A percentile compares a stretch with the other conserved stretches of the same genome.
Evolutionary conservation across 441 rosid genomes (phyloP).

Genomic region (Erodium texanum): DNA sequence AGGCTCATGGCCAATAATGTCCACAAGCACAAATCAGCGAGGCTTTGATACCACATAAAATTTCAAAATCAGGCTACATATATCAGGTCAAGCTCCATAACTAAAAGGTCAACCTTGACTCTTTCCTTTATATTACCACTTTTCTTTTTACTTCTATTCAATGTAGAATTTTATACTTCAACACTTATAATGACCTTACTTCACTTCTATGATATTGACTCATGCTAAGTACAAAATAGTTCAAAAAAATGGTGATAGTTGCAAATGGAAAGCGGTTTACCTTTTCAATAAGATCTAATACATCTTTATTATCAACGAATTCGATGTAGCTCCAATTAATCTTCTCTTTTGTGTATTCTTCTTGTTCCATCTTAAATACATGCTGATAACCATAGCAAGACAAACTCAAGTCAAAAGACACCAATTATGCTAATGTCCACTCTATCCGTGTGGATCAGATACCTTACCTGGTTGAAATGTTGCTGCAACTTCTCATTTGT

Average conservation of each 20-base stretch:
- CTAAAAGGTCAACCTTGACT: no score
- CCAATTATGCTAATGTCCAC: slow-evolving; percentile 8
- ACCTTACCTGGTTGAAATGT: slow-evolving; percentile 87
- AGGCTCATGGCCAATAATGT: no score
- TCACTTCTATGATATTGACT: background rate
- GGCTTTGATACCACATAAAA: no score
- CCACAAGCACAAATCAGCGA: no score
- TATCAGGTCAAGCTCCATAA: no score
- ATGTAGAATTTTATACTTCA: background rate
- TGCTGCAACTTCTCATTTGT: slow-evolving; percentile 99
- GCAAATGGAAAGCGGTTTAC: slow-evolving; percentile 25
- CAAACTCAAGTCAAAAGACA: slow-evolving; percentile 17
- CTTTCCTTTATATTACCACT: no score
- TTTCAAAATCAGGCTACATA: no score
- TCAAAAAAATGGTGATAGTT: background rate
- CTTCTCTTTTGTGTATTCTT: slow-evolving; percentile 90
- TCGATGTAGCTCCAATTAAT: slow-evolving; percentile 98
- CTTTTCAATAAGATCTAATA: slow-evolving; percentile 92
- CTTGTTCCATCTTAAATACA: slow-evolving; percentile 99
- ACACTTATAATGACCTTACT: background rate
- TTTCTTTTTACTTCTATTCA: no score
- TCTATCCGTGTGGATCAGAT: slow-evolving; percentile 12
- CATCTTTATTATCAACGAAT: slow-evolving; percentile 97
- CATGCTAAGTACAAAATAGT: background rate
- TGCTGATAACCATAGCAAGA: slow-evolving; percentile 46